Percentiles rank a stretch among this genome's conserved stretches.
Conservation (phyloP, 2,329 filamentous ascomycete species). For the Diaporthe caulivora region DNA sequence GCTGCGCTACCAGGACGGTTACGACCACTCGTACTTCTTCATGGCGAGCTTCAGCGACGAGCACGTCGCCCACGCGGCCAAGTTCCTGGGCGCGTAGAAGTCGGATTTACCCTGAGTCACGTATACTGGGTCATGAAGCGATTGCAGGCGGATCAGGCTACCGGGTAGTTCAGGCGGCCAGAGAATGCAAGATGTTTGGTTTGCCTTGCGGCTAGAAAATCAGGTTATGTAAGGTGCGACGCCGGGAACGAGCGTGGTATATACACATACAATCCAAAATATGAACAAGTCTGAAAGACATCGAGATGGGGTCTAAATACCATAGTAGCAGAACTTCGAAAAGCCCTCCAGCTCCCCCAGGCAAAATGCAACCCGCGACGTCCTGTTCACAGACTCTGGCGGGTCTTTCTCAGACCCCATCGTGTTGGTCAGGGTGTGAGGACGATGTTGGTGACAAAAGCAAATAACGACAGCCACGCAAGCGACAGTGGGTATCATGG, state of each 20-base stretch:
- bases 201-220: not conserved
- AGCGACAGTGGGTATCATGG: conserved; percentile 35
- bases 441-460: conserved; percentile 11
- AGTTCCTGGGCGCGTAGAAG: conserved; percentile 70
- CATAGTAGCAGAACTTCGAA: conserved; percentile 8
- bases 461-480: conserved; percentile 31
- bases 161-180: not conserved
- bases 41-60: conserved; percentile 92
- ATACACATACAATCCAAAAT: conserved; percentile 10
- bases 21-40: conserved; percentile 98
- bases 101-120: not conserved
- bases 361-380: conserved; percentile 6
- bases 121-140: not conserved
- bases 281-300: conserved; percentile 13
- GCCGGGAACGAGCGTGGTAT: conserved; percentile 37
- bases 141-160: not conserved
- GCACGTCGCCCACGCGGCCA: conserved; percentile 92
- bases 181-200: not conserved
- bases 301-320: conserved; percentile 26
- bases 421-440: not conserved
- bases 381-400: not conserved
- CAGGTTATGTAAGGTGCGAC: conserved; percentile 5
- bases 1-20: conserved; percentile 88
- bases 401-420: not conserved
- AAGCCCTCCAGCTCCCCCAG: not conserved